Conservation (phyloP, 345 rosid genomes). For the Moringa oleifera region DNA sequence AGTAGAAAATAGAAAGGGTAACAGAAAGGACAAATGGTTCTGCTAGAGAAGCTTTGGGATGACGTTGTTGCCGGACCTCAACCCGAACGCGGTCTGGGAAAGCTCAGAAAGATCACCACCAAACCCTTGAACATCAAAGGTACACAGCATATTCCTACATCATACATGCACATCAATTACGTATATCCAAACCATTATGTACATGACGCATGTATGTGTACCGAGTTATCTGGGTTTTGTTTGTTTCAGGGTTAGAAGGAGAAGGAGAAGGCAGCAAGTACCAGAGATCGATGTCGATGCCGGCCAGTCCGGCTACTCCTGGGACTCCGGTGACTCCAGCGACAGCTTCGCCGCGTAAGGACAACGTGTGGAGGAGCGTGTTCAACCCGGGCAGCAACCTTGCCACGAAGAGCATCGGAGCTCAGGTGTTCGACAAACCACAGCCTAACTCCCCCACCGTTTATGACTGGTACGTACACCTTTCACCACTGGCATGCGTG, state of each 20-base stretch:
- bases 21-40: conserved; percentile 14
- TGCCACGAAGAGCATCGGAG: conserved; percentile 64
- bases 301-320: conserved; percentile 56
- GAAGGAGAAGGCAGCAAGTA: conserved; percentile 47
- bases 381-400: conserved; percentile 94
- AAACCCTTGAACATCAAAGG: conserved; percentile 49
- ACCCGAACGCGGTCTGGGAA: conserved; percentile 84
- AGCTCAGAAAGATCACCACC: conserved; percentile 61
- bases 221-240: too few species aligned
- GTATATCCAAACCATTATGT: too few species aligned
- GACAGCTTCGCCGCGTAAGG: conserved; percentile 49
- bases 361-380: conserved; percentile 98
- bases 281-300: conserved; percentile 60
- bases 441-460: conserved; percentile 88
- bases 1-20: not conserved
- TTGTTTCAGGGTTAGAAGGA: conserved; percentile 10
- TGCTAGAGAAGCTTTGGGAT: conserved; percentile 76
- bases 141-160: not conserved
- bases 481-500: not conserved
- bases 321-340: conserved; percentile 61
- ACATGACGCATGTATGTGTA: too few species aligned
- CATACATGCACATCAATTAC: too few species aligned
- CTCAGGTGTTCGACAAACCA: conserved; percentile 68
- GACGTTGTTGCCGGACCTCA: conserved; percentile 85
- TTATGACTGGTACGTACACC: conserved; percentile 66